phyloP scores from a whole-genome alignment of 495 filamentous ascomycete species.

The Podospora pseudoanserina region DNA sequence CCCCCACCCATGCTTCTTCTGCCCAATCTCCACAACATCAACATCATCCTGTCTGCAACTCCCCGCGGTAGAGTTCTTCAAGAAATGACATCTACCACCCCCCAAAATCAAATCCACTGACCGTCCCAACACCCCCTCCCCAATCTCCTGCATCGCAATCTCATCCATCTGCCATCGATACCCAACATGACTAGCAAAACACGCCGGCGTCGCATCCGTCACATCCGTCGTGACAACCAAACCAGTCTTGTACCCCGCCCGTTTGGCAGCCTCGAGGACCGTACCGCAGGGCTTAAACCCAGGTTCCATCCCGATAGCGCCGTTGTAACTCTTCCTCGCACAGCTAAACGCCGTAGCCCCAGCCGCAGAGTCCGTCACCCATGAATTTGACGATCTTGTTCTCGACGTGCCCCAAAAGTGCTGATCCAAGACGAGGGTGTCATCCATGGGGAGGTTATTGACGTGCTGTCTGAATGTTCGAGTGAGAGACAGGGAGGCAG shows the following conservation, averaged over 20 bases:
- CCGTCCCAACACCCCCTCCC: constrained; percentile 73
- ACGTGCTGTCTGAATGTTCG: constrained; percentile 72
- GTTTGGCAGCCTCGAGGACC: constrained; percentile 89
- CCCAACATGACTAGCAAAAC: constrained; percentile 87
- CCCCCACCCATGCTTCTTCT: constrained; percentile 69
- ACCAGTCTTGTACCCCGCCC: constrained; percentile 86
- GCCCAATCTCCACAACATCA: constrained; percentile 63
- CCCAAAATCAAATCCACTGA: constrained; percentile 89
- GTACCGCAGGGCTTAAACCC: constrained; percentile 86
- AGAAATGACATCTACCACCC: constrained; percentile 88
- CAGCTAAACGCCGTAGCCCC: constrained; percentile 96
- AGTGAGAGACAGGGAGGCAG: constrained; percentile 80
- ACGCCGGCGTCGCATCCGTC: constrained; percentile 96
- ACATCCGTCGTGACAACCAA: constrained; percentile 93
- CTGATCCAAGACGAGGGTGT: constrained; percentile 74
- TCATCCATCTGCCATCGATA: constrained; percentile 75
- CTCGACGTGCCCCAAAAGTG: constrained; percentile 86
- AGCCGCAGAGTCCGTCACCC: constrained; percentile 92
- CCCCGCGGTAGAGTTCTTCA: constrained; percentile 69
- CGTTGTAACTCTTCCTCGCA: constrained; percentile 89
- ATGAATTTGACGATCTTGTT: constrained; percentile 72
- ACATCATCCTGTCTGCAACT: constrained; percentile 75
- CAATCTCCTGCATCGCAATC: constrained; percentile 88
- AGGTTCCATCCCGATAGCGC: constrained; percentile 85
- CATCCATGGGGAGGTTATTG: constrained; percentile 60